These are phyloP conservation scores for Cercospora citrullina DNA, from an alignment of 2,329 filamentous ascomycete species.

Conservation along the genomic window DNA sequence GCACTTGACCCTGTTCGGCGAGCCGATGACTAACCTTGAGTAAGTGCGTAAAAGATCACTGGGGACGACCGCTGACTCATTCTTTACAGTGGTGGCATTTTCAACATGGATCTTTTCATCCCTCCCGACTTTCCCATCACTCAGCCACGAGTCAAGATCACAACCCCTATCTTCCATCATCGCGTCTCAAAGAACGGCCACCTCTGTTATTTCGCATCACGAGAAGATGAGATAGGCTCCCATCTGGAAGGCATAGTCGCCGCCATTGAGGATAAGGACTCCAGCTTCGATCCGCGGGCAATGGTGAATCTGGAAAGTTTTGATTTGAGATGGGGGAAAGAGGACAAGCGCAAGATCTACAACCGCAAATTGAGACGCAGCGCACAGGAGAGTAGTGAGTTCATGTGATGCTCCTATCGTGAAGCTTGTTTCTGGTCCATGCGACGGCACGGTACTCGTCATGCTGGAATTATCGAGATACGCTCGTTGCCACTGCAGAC, in stretches of 20 bases:
- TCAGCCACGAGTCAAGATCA: constrained; percentile 78
- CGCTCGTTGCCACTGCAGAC: not conserved
- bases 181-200: constrained; percentile 75
- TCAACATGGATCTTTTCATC: constrained; percentile 75
- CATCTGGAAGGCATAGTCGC: constrained; percentile 83
- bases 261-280: constrained; percentile 81
- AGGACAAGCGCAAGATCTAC: constrained; percentile 80
- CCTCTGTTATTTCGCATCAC: constrained; percentile 75
- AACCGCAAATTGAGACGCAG: constrained; percentile 76
- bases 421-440: not conserved
- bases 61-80: not conserved
- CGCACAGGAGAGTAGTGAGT: constrained; percentile 59
- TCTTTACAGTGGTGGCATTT: constrained; percentile 65
- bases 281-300: constrained; percentile 86
- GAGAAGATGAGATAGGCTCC: constrained; percentile 72
- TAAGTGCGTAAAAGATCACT: not conserved
- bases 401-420: constrained; percentile 21
- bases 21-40: constrained; percentile 89
- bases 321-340: constrained; percentile 79
- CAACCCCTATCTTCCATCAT: constrained; percentile 84
- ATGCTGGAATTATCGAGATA: not conserved
- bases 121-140: constrained; percentile 85
- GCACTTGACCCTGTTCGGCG: constrained; percentile 84
- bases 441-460: not conserved
- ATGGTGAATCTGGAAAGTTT: constrained; percentile 84